Percentiles rank a stretch among this genome's conserved stretches.
Conservation (phyloP, 2,329 filamentous ascomycete species). For the Thelonectria discophora region DNA sequence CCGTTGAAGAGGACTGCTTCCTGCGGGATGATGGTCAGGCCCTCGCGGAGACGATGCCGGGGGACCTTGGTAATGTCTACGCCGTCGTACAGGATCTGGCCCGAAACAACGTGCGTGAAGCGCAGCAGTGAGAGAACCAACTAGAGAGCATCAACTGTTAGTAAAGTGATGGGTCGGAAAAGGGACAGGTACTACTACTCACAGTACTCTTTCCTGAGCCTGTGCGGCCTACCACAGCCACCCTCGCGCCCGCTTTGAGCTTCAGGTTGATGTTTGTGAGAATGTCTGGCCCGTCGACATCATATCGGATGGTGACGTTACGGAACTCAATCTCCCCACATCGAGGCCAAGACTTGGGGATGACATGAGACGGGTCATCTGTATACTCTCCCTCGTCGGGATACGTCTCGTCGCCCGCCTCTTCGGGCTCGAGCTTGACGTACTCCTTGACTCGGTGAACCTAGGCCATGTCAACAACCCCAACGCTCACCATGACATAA, state of each 20-base stretch:
- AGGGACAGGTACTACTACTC: slow-evolving; percentile 38
- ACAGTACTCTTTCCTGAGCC: slow-evolving; percentile 86
- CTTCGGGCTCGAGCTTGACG: slow-evolving; percentile 56
- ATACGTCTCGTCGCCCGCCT: slow-evolving; percentile 52
- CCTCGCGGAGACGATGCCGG: slow-evolving; percentile 60
- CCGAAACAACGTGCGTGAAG: slow-evolving; percentile 61
- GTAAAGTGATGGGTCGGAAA: not conserved
- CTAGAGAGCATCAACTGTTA: slow-evolving; percentile 36
- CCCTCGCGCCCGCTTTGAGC: slow-evolving; percentile 74
- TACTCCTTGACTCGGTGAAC: slow-evolving; percentile 62
- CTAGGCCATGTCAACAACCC: slow-evolving; percentile 39
- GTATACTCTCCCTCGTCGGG: slow-evolving; percentile 52
- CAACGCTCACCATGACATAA: slow-evolving; percentile 15
- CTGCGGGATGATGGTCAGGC: slow-evolving; percentile 66
- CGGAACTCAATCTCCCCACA: slow-evolving; percentile 60
- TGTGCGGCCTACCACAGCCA: slow-evolving; percentile 82
- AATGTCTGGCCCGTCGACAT: slow-evolving; percentile 57
- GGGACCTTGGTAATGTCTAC: slow-evolving; percentile 63
- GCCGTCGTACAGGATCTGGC: slow-evolving; percentile 64
- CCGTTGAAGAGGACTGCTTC: slow-evolving; percentile 67
- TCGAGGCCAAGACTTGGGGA: slow-evolving; percentile 56
- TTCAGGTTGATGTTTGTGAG: slow-evolving; percentile 60
- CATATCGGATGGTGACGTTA: slow-evolving; percentile 60
- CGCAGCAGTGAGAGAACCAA: slow-evolving; percentile 64
- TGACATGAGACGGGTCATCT: slow-evolving; percentile 48